A percentile compares a stretch with the other conserved stretches of the same genome.
These are phyloP conservation scores for Salix koriyanagi DNA, from an alignment of 345 rosid genomes.

Conservation along the genomic window DNA sequence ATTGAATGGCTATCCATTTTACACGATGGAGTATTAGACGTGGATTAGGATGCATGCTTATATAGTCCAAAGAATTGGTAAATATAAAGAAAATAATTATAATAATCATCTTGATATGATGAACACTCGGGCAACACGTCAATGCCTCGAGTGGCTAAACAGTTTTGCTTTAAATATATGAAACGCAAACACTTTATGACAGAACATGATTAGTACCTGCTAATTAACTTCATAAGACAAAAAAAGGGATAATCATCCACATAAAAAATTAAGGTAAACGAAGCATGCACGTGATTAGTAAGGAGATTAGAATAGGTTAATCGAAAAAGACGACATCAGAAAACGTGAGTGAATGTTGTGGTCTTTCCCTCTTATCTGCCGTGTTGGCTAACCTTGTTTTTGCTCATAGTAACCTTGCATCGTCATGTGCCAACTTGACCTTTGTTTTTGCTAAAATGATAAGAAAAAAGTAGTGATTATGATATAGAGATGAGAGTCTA, in stretches of 20 bases:
- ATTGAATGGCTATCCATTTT: constrained; percentile 1
- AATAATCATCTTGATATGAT: neutral
- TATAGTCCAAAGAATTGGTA: constrained; percentile 1
- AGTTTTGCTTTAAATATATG: neutral
- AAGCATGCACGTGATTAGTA: neutral
- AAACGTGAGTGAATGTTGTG: too few relatives aligned
- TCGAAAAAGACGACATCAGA: too few relatives aligned
- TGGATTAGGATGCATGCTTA: neutral
- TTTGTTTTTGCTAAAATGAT: too few relatives aligned
- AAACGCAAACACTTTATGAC: neutral
- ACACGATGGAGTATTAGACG: neutral
- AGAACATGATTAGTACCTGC: neutral
- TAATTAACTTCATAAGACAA: neutral
- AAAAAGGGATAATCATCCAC: neutral
- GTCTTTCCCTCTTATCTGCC: too few relatives aligned
- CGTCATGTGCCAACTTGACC: too few relatives aligned
- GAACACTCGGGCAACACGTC: neutral
- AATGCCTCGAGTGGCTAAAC: neutral
- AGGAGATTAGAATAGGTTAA: neutral
- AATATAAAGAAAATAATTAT: neutral
- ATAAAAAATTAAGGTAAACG: neutral
- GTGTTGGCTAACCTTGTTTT: too few relatives aligned
- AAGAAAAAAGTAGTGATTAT: too few relatives aligned
- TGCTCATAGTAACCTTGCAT: too few relatives aligned
- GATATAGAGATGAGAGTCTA: too few relatives aligned